Evolutionary conservation across 441 rosid species (phyloP).

Genomic region (Manihot esculenta): DNA sequence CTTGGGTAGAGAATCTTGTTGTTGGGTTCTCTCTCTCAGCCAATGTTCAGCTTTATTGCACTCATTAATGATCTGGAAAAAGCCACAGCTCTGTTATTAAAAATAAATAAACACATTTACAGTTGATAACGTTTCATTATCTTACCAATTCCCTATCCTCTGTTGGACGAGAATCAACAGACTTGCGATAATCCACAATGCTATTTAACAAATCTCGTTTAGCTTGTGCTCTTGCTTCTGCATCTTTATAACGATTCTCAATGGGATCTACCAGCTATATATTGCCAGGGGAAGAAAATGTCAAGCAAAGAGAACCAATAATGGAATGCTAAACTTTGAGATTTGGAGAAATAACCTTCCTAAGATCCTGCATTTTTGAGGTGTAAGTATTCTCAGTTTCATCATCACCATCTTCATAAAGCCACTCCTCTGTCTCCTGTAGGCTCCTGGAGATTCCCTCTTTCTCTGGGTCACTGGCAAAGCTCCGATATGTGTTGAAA

Average conservation of each 20-base stretch:
- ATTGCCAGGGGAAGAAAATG: constrained; percentile 10
- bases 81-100: not conserved
- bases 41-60: constrained; percentile 60
- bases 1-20: constrained; percentile 51
- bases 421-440: constrained; percentile 68
- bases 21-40: constrained; percentile 52
- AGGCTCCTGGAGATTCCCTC: constrained; percentile 53
- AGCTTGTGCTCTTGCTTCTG: constrained; percentile 55
- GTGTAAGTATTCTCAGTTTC: constrained; percentile 53
- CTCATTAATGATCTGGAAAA: constrained; percentile 46
- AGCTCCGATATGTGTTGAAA: constrained; percentile 52
- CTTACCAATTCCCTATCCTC: constrained; percentile 44
- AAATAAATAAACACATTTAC: not conserved
- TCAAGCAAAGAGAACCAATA: constrained; percentile 5
- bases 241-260: constrained; percentile 52
- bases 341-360: constrained; percentile 36
- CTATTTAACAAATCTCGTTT: constrained; percentile 39
- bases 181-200: constrained; percentile 39
- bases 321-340: not conserved
- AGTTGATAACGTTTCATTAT: not conserved
- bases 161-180: constrained; percentile 37
- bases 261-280: constrained; percentile 58
- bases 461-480: constrained; percentile 51
- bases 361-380: constrained; percentile 46
- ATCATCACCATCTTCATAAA: constrained; percentile 58